Percentiles rank a stretch among this genome's conserved stretches.
phyloP scores from a whole-genome alignment of 306 rosid genomes.

The Luffa aegyptiaca region DNA sequence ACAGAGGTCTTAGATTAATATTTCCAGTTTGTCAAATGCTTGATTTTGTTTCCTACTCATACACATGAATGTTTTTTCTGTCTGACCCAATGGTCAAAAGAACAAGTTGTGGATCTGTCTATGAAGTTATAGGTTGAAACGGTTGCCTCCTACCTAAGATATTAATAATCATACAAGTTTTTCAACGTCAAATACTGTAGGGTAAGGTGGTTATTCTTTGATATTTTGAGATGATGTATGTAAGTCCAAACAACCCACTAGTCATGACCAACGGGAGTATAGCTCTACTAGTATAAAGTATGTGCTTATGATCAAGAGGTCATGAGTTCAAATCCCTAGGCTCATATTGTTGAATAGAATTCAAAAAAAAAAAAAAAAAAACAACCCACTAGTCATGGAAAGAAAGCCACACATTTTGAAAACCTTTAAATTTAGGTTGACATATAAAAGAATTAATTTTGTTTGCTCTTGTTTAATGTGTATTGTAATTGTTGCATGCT shows the following conservation, averaged over 20 bases:
- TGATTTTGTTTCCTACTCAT: background rate
- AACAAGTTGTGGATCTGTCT: background rate
- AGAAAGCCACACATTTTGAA: background rate
- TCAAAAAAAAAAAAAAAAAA: too few relatives aligned
- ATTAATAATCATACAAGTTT: background rate
- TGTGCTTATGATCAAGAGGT: too few relatives aligned
- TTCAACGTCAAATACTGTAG: background rate
- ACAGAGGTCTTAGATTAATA: background rate
- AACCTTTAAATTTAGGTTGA: background rate
- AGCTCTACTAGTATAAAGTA: too few relatives aligned
- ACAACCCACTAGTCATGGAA: background rate
- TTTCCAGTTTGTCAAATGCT: background rate
- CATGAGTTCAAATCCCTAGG: too few relatives aligned
- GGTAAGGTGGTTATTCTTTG: background rate
- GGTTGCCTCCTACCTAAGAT: background rate
- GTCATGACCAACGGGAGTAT: background rate
- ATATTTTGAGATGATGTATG: background rate
- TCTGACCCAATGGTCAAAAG: background rate
- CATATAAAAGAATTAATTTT: background rate
- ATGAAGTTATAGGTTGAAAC: background rate
- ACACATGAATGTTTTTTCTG: background rate
- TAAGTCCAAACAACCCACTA: background rate
- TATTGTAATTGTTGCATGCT: conserved; percentile 16
- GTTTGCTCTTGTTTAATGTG: conserved; percentile 9
- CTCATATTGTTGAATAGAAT: too few relatives aligned